Evolutionary conservation across 805 yeast genomes (phyloP).

Genomic region (Dipodascus albidus): DNA sequence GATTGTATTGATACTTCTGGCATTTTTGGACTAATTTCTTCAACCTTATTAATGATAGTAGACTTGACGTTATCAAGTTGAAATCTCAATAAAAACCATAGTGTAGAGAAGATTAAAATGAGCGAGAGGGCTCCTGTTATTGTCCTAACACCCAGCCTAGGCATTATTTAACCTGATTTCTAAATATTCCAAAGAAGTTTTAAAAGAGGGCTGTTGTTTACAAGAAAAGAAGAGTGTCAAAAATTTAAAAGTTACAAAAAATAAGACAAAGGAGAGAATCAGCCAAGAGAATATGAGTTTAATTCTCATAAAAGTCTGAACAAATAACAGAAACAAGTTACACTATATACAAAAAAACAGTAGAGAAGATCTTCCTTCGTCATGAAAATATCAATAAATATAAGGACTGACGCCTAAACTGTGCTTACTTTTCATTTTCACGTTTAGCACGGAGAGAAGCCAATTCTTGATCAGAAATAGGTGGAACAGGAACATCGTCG

Average conservation of each 20-base stretch:
- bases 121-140: neutral
- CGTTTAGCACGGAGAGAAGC: constrained; percentile 52
- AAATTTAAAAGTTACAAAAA: too few relatives aligned
- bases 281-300: too few relatives aligned
- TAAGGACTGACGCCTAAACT: neutral
- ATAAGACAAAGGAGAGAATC: too few relatives aligned
- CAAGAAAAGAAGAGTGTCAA: neutral
- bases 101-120: neutral
- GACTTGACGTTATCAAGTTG: neutral
- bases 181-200: too few relatives aligned
- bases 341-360: neutral
- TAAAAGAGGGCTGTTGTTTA: neutral
- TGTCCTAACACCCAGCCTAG: neutral
- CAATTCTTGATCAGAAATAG: constrained; percentile 69
- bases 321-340: too few relatives aligned
- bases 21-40: neutral
- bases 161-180: too few relatives aligned
- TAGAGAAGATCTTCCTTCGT: neutral
- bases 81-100: neutral
- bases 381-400: neutral
- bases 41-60: neutral
- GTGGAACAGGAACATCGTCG: constrained; percentile 89
- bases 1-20: neutral
- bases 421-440: constrained; percentile 15
- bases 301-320: too few relatives aligned